phyloP scores from a whole-genome alignment of 345 rosid species.

The Lumnitzera littorea region DNA sequence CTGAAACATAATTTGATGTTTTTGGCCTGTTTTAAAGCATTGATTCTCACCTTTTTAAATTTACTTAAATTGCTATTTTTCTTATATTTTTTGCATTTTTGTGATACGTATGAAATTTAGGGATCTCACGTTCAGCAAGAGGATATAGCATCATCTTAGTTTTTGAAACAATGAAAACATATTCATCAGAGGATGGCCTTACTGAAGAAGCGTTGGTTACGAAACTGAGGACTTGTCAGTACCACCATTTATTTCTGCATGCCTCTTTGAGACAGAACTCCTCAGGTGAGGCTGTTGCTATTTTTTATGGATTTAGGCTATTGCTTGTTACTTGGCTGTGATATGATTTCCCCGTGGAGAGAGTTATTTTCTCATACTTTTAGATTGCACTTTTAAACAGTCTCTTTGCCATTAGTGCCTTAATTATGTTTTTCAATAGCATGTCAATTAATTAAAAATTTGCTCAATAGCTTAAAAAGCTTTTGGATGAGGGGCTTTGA shows the following conservation, averaged over 20 bases:
- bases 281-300: constrained; percentile 51
- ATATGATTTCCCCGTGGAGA: too few relatives aligned
- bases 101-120: constrained; percentile 24
- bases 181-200: constrained; percentile 77
- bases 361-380: too few relatives aligned
- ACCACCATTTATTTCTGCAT: constrained; percentile 86
- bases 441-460: too few relatives aligned
- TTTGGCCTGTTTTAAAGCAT: not conserved
- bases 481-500: too few relatives aligned
- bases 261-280: constrained; percentile 60
- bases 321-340: too few relatives aligned
- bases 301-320: not conserved
- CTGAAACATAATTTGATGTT: too few relatives aligned
- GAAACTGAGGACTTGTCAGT: constrained; percentile 80
- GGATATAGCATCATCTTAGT: constrained; percentile 74
- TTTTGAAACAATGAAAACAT: constrained; percentile 93
- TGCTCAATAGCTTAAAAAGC: too few relatives aligned
- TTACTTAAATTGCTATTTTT: not conserved
- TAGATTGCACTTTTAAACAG: too few relatives aligned
- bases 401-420: too few relatives aligned
- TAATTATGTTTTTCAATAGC: too few relatives aligned
- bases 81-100: not conserved
- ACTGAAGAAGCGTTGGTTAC: constrained; percentile 94
- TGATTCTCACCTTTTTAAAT: not conserved
- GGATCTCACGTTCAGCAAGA: constrained; percentile 85